A percentile compares a stretch with the other conserved stretches of the same genome.
These are phyloP conservation scores for Cochlearia excelsa DNA, from an alignment of 345 rosid species.

Conservation along the genomic window DNA sequence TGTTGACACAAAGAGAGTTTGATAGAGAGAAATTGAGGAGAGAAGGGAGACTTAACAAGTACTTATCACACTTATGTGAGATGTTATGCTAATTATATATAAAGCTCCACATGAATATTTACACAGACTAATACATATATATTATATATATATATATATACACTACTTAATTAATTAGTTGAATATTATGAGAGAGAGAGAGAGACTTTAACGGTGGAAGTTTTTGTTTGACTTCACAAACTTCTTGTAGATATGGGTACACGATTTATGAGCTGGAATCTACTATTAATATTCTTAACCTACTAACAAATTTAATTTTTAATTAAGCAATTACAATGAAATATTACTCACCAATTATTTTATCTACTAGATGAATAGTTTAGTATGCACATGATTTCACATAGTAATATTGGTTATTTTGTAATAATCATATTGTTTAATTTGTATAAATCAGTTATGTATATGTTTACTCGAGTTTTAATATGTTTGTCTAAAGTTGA, in stretches of 20 bases:
- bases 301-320: background rate
- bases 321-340: background rate
- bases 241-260: slow-evolving; percentile 34
- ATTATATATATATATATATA: slow-evolving; percentile 11
- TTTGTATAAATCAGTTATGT: no score
- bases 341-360: background rate
- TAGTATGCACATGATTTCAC: no score
- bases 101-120: slow-evolving; percentile 17
- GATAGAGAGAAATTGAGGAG: slow-evolving; percentile 4
- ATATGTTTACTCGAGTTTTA: no score
- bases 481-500: no score
- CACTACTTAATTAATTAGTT: no score
- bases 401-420: no score
- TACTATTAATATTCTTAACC: slow-evolving; percentile 18
- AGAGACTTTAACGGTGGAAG: slow-evolving; percentile 15
- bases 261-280: slow-evolving; percentile 25
- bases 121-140: no score
- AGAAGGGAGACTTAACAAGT: slow-evolving; percentile 21
- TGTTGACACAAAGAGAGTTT: slow-evolving; percentile 18
- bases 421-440: no score
- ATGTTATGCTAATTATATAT: slow-evolving; percentile 25
- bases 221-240: slow-evolving; percentile 38
- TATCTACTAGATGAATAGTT: no score
- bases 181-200: slow-evolving; percentile 26
- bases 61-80: slow-evolving; percentile 21